A percentile compares a stretch with the other conserved stretches of the same genome.
Evolutionary conservation across 1,139 yeast species (phyloP).

Genomic region (Geotrichum fermentans): DNA sequence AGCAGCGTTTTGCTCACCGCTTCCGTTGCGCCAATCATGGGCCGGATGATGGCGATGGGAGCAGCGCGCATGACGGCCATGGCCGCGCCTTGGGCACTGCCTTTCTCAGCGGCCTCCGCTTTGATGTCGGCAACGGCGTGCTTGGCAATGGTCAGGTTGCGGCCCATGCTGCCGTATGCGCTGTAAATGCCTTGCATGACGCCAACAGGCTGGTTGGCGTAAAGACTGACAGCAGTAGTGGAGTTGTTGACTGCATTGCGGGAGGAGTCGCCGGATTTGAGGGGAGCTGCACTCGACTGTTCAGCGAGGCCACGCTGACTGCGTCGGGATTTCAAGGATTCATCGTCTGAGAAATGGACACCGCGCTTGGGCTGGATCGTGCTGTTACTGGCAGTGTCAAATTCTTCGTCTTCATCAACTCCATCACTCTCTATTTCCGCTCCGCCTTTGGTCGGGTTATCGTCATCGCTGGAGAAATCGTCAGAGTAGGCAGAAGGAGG

Average conservation of each 20-base stretch:
- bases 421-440: conserved; percentile 32
- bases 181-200: conserved; percentile 64
- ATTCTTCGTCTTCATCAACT: conserved; percentile 22
- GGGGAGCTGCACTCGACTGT: neutral
- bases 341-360: neutral
- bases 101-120: conserved; percentile 49
- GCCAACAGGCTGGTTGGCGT: conserved; percentile 77
- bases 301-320: neutral
- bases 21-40: conserved; percentile 90
- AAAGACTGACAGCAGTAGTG: conserved; percentile 54
- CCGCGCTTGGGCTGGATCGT: conserved; percentile 25
- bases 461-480: conserved; percentile 34
- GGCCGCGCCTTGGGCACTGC: conserved; percentile 63
- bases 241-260: neutral
- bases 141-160: conserved; percentile 62
- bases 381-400: conserved; percentile 6
- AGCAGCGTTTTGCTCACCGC: conserved; percentile 76
- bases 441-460: too few relatives aligned
- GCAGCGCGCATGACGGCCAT: conserved; percentile 67
- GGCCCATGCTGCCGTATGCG: conserved; percentile 70
- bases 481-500: conserved; percentile 25
- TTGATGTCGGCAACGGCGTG: conserved; percentile 59
- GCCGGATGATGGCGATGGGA: conserved; percentile 75
- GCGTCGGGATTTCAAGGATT: conserved; percentile 1
- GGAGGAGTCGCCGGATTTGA: neutral